Evolutionary conservation across 2,329 filamentous ascomycete genomes (phyloP), one percentile per base, ranked within the genome.

Genomic region (Metarhizium humberi): DNA sequence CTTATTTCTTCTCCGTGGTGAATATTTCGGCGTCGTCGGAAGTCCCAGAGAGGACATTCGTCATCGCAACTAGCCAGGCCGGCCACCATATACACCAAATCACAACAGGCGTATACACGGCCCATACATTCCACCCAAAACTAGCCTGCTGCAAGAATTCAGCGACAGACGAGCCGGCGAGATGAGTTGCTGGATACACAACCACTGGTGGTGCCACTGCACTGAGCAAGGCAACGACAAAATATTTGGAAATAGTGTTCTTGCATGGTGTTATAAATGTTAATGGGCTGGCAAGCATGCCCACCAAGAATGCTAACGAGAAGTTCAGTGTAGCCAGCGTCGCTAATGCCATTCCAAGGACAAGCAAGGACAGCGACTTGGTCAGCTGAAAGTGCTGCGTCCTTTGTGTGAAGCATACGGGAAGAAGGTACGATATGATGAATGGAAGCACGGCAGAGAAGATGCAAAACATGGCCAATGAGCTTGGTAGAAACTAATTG

Each of bases 51-150:
- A 82, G 70, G 48, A 84, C 74, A 29, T 80, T 73, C 6, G 84
- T 69, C 56, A 76, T 74, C 2, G 80, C 88, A 6, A 85, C 80
- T 42, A 94, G 69, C 92, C 92, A 96, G 7, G 90, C 90, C 0
- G 92, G 92, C 87, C 90, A 94, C 92, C 92, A 96, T 47, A 96
- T 85, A 67, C 90, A 88, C 89, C 91, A 96, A n/a, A 96, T 80
- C 11, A 95, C 83, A 18, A 96, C 84, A 57, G 89, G 86, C 1
- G 91, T 95, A 75, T 91, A 95, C 79, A 94, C 83, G 1, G 90
- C 90, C 82, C 87, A 91, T 13, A 96, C 84, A 65, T 90, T 81
- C 91, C 91, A 96, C 0, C 88, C 91, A 67, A 94, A 91, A 5
- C 88, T 89, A 1, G 90, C 88, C 67, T 87, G 79, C 32, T 78